These are phyloP conservation scores for Diplodia seriata DNA, from an alignment of 2,329 filamentous ascomycete species.

Conservation along the genomic window DNA sequence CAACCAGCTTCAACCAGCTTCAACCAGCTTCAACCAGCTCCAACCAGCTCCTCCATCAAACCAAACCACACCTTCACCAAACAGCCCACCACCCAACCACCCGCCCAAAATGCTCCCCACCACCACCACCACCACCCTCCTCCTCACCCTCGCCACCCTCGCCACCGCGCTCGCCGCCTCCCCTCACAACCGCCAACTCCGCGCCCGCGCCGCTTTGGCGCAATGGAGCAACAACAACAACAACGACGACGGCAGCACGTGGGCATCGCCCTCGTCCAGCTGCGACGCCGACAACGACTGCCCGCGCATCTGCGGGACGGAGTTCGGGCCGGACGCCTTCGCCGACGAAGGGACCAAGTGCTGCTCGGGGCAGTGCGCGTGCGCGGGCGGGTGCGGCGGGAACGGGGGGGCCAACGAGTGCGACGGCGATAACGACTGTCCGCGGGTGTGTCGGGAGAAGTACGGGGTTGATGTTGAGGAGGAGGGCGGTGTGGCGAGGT, in stretches of 20 bases:
- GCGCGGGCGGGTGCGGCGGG: background rate
- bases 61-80: background rate
- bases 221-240: too few species aligned
- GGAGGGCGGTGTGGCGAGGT: background rate
- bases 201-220: background rate
- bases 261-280: background rate
- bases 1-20: background rate
- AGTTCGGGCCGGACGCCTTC: background rate
- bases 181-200: background rate
- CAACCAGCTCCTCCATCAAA: background rate
- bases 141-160: slow-evolving; percentile 2
- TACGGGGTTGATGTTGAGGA: background rate
- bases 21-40: background rate
- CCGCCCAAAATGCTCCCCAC: background rate
- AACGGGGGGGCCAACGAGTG: slow-evolving; percentile 1
- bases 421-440: background rate
- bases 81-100: background rate
- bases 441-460: background rate
- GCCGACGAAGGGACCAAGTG: slow-evolving; percentile 8
- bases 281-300: slow-evolving; percentile 20
- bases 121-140: slow-evolving; percentile 2
- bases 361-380: background rate
- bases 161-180: background rate
- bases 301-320: background rate
- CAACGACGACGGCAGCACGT: background rate